Evolutionary conservation across 805 yeast species (phyloP).

Genomic region (Priceomyces melissophilus): DNA sequence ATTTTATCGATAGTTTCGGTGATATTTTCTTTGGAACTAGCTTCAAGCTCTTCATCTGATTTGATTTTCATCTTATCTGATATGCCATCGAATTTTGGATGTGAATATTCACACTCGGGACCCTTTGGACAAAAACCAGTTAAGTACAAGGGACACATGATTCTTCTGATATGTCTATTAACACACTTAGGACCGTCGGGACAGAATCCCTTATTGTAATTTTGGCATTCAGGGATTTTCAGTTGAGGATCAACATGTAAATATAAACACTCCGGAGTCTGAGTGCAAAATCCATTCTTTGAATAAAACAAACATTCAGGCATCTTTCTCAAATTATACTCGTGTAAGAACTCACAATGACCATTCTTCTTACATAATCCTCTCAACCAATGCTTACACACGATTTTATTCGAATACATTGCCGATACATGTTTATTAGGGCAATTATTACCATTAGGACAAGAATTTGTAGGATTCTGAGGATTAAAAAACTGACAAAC

Average conservation of each 20-base stretch:
- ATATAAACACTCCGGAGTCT: slow-evolving; percentile 90
- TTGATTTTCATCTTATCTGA: slow-evolving; percentile 40
- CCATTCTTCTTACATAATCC: slow-evolving; percentile 97
- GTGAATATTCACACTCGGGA: slow-evolving; percentile 70
- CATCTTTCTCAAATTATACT: slow-evolving; percentile 89
- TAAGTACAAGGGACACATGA: slow-evolving; percentile 72
- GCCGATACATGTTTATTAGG: slow-evolving; percentile 77
- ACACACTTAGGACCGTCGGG: slow-evolving; percentile 85
- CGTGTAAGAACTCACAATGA: slow-evolving; percentile 94
- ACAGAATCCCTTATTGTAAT: slow-evolving; percentile 86
- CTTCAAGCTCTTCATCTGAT: slow-evolving; percentile 33
- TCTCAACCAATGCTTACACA: slow-evolving; percentile 97
- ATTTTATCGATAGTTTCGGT: slow-evolving; percentile 4
- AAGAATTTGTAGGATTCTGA: slow-evolving; percentile 50
- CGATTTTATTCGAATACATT: slow-evolving; percentile 56
- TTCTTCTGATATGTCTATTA: slow-evolving; percentile 73
- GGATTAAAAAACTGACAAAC: slow-evolving; percentile 70
- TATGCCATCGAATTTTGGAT: slow-evolving; percentile 69
- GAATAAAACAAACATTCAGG: slow-evolving; percentile 92
- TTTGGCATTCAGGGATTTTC: slow-evolving; percentile 82
- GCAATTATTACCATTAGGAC: slow-evolving; percentile 85
- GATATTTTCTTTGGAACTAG: slow-evolving; percentile 1
- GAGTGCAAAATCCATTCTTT: slow-evolving; percentile 83
- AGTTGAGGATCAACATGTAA: slow-evolving; percentile 86
- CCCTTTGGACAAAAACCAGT: slow-evolving; percentile 96